Evolutionary conservation across 179 eudicot species (phyloP), one percentile per base, ranked within the genome.

Genomic region (Heliamphora pulchella): DNA sequence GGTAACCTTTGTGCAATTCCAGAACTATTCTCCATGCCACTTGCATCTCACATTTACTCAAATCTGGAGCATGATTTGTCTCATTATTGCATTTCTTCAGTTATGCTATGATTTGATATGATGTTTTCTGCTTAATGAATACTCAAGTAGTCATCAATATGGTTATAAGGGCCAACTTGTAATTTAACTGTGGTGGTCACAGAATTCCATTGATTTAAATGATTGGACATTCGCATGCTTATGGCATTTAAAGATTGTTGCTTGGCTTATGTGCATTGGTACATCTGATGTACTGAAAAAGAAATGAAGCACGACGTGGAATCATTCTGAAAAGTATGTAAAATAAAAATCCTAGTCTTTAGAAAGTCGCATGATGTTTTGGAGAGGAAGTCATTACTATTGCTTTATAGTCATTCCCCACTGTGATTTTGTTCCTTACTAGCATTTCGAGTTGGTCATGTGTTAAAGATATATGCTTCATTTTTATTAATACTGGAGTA

Each of bases 101-200:
- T 41, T 55, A 22, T 74, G 48, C 14, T 55, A 55, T 74, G 17
- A 48, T 74, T 54, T 54, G 17, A 22, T 55, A 2, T 55, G 63
- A 31, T 15, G 48, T 48, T 74, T 39, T 74, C 11, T 13, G 64
- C 55, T 31, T 11, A 74, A 54, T 54, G 63, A 20, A 22, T 72
- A 8, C n/a, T n/a, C 46, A 22, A 72, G 44, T 72, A 22, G 41
- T 4, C 61, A 72, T 72, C 76, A 72, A 13, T 72, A 22, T 71
- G 41, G 43, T 20, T 71, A 31, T 50, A 71, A 71, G 10, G 48
- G 44, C 10, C 61, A 51, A 51, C 2, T 51, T 72, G 4, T 46
- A n/a, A 8, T 70, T 46, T 46, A 18, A n/a, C 41, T 20, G 17
- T 6, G 31, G 31, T 72, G 20, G 61, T 2, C 20, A 8, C 39